Evolutionary conservation across 2,329 filamentous ascomycete genomes (phyloP), one percentile per base, ranked within the genome.

Genomic region (Lachnellula arida): DNA sequence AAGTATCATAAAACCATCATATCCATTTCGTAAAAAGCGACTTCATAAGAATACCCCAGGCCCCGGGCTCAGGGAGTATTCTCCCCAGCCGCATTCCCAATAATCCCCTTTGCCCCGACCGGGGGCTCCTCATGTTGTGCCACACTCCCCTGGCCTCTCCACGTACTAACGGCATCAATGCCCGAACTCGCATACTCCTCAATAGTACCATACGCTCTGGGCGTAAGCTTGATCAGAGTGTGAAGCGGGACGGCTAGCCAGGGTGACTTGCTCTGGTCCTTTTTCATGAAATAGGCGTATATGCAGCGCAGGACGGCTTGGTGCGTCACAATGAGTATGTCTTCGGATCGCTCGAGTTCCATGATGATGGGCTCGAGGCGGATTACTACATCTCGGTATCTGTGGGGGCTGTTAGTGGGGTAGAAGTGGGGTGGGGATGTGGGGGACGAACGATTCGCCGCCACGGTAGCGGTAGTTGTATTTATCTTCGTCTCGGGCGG

Each of bases 171-270:
- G 3, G 94, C 94, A 5, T 92, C 90, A 63, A 99, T 97, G 69
- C 96, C 88, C 7, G 93, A 93, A 71, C 89, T 87, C 68, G 91
- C 89, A 46, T 91, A 82, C 72, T 94, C 84, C 70, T 97, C 91
- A 57, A 96, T 86, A 1, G 94, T 99, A 49, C 89, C 89, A 71
- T 99, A 99, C 7, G 94, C 94, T 59, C 90, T 85, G 2, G 94
- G 94, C 5, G 94, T 97, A 51, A 99, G 80, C 75, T 97, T 97
- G 75, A 99, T 97, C 48, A 99, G 79, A 8, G 91, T 96, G 72
- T 99, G 94, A 59, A 99, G 79, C 6, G 94, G 94, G 8, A 99
- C 94, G 68, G 97, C 93, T 89, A 97, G 96, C 94, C 94, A 99
- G 0, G 94, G 94, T 63, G 89, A 94, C 74, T 90, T 84, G 65